Evolutionary conservation across 371 early-diverging fungal species (phyloP), one percentile per base, ranked within the genome.

Genomic region (Nematocida parisii): DNA sequence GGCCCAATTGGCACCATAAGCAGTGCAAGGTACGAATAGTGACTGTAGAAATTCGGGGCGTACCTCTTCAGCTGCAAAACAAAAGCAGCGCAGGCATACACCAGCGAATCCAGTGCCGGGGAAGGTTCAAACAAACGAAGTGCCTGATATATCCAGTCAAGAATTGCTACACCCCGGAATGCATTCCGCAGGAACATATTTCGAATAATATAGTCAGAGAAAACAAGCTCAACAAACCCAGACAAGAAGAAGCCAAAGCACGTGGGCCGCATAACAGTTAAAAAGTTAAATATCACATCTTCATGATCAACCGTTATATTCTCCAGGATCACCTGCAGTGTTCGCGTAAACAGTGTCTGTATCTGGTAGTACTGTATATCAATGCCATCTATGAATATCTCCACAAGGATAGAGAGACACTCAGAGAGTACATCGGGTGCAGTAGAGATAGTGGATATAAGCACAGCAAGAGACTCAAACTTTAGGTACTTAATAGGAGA

Each of bases 401-500:
- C 71, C 1, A 71, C 42, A 5, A 77, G 33, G 6, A 77, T 57
- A 0, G 24, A 82, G 2, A 77, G 71, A 42, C 55, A 66, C 45
- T 70, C 67, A 5, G 58, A 52, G 1, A 77, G 70, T 4, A 60
- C 18, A 5, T 22, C 22, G 0, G 18, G 52, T 3, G 46, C 58
- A 5, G 13, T 74, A 15, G 61, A 11, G 5, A 77, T 20, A 5
- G 40, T 47, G 44, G 46, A 9, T 9, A 77, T 24, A 5, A 77
- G 62, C 4, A 52, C 5, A 15, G 57, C 80, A 7, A 77, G 71
- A 6, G 70, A 82, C 62, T 77, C 80, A 6, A 70, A 58, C 50
- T 70, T 77, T 56, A 77, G 42, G 58, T 77, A 77, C 57, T 77
- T 77, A 40, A 77, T 77, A 24, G 67, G 55, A 20, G 80, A 77